These are phyloP conservation scores for Macadamia tetraphylla DNA, from an alignment of 164 flowering plant genomes.

Conservation along the genomic window DNA sequence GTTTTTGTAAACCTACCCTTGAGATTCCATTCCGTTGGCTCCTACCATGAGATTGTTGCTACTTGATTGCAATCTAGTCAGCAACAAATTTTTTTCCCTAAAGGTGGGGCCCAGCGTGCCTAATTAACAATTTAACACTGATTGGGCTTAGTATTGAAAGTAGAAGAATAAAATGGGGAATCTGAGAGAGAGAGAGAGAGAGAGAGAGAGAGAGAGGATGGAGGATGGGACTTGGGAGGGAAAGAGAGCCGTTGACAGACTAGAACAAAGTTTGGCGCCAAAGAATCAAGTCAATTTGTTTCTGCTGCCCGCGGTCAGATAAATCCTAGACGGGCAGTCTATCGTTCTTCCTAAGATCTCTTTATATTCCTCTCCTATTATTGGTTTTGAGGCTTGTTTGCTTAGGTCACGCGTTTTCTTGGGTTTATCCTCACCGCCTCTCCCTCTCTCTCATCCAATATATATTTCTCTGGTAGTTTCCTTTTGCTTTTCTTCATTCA, in stretches of 20 bases:
- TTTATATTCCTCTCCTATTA: not conserved
- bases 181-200: too few species aligned
- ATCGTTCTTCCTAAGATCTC: not conserved
- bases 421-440: not conserved
- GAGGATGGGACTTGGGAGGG: constrained; percentile 22
- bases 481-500: not conserved
- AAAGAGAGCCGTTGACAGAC: constrained; percentile 48
- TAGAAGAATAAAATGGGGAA: too few species aligned
- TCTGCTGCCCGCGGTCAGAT: constrained; percentile 48
- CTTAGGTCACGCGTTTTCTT: constrained; percentile 20
- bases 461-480: constrained; percentile 4
- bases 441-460: constrained; percentile 6
- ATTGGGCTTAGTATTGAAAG: too few species aligned
- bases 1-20: too few species aligned
- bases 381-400: constrained; percentile 7
- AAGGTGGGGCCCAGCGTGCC: too few species aligned
- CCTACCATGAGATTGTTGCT: too few species aligned
- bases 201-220: constrained; percentile 2
- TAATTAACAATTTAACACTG: too few species aligned
- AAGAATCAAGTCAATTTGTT: constrained; percentile 30
- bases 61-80: too few species aligned
- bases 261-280: constrained; percentile 38
- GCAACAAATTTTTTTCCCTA: too few species aligned
- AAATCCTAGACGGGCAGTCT: constrained; percentile 39
- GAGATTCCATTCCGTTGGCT: too few species aligned